These are phyloP conservation scores for Phytophthora meadii DNA, from an alignment of 352 stramenopile species.

Conservation along the genomic window DNA sequence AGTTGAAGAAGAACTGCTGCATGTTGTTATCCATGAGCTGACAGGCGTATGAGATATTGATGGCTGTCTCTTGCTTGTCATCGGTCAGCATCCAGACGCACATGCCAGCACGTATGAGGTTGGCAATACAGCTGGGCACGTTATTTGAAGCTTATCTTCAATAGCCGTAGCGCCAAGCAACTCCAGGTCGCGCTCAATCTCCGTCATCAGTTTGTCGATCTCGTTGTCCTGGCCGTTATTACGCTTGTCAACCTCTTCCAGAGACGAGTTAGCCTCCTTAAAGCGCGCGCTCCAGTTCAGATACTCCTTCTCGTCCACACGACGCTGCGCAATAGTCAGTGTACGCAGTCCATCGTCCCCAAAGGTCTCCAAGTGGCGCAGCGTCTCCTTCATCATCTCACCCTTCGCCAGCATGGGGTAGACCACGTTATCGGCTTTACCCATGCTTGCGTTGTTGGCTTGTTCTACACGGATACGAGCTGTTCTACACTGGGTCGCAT, in stretches of 20 bases:
- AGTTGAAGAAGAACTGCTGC: conserved; percentile 76
- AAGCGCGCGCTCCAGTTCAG: conserved; percentile 68
- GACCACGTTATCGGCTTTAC: conserved; percentile 81
- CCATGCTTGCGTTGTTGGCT: too few species aligned
- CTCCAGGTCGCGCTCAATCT: conserved; percentile 85
- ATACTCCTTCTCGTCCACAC: conserved; percentile 68
- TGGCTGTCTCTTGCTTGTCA: conserved; percentile 95
- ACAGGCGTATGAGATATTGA: conserved; percentile 94
- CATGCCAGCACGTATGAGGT: conserved; percentile 88
- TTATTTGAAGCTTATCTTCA: conserved; percentile 94
- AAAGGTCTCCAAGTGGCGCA: conserved; percentile 79
- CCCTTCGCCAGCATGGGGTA: conserved; percentile 67
- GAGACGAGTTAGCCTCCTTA: conserved; percentile 64
- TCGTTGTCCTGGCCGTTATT: conserved; percentile 70
- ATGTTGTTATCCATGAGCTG: conserved; percentile 91
- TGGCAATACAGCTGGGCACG: conserved; percentile 88
- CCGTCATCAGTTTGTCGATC: conserved; percentile 75
- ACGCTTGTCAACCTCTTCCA: conserved; percentile 87
- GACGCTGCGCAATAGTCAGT: conserved; percentile 75
- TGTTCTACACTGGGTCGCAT: conserved; percentile 1
- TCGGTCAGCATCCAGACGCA: conserved; percentile 95
- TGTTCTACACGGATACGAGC: not conserved
- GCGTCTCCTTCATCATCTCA: conserved; percentile 64
- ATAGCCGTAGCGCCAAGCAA: conserved; percentile 92
- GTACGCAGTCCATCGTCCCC: conserved; percentile 87